These are phyloP conservation scores for Xerocomus minutiporus DNA, from an alignment of 1,284 basidiomycete genomes.

Conservation along the genomic window DNA sequence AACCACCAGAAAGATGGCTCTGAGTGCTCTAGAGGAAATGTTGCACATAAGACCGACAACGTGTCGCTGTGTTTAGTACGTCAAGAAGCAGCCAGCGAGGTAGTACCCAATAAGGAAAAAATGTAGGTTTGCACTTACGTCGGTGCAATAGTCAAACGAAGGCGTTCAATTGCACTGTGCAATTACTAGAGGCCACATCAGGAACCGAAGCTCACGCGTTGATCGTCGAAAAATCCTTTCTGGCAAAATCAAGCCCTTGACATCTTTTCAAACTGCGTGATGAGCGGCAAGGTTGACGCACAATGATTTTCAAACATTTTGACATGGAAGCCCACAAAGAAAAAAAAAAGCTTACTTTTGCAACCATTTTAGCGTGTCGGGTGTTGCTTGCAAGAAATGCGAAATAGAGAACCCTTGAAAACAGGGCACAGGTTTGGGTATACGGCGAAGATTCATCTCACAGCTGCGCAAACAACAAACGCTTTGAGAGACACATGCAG, in stretches of 20 bases:
- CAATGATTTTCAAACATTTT: conserved; percentile 4
- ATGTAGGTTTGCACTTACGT: conserved; percentile 12
- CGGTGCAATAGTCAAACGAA: conserved; percentile 8
- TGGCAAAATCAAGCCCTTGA: conserved; percentile 23
- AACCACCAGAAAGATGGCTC: neutral
- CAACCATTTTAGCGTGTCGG: neutral
- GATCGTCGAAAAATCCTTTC: conserved; percentile 24
- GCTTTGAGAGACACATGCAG: conserved; percentile 6
- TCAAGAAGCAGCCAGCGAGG: conserved; percentile 16
- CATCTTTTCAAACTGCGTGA: conserved; percentile 14
- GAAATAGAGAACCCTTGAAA: conserved; percentile 7
- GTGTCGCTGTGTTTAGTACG: conserved; percentile 24
- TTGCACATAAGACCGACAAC: conserved; percentile 11
- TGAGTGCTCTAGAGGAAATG: conserved; percentile 4
- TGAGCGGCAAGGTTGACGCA: conserved; percentile 1
- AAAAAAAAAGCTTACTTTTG: neutral
- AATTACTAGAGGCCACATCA: conserved; percentile 12
- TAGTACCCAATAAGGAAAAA: conserved; percentile 2
- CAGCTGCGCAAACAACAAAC: conserved; percentile 20
- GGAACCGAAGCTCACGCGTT: conserved; percentile 27
- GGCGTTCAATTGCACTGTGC: conserved; percentile 2
- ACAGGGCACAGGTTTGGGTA: conserved; percentile 11
- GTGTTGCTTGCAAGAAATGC: conserved; percentile 1
- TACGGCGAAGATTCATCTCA: conserved; percentile 25
- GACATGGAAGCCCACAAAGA: neutral